Base-by-base conservation (phyloP, 1,284 basidiomycete genomes). In the Moesziomyces globuligerus region DNA sequence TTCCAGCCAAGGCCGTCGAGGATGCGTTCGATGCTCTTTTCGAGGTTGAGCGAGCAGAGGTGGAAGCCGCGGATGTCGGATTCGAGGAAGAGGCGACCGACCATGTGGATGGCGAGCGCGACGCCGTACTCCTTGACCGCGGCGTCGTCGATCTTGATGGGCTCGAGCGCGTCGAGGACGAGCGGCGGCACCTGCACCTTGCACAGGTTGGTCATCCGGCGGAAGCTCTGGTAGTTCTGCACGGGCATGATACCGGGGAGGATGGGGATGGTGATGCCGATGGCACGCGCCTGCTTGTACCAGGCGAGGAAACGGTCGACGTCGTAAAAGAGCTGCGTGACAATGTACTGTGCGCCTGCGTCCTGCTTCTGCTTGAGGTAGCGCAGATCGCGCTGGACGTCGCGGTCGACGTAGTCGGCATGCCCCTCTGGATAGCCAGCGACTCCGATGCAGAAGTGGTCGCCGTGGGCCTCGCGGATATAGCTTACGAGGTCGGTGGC, bases 201-300 rank as follows among this genome's bases (percentile, higher is more conserved):
- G 74, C 91, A 93, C 23, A 98, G 86, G 79, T 94, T 95, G 37
- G 91, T 91, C 70, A 98, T 86, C 50, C 96, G 90, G 47, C 90
- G 86, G 84, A 98, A 98, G 1, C 94, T 94, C 20, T 90, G 88
- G 80, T 94, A 97, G 39, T 92, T 97, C 81, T 98, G 96, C 58
- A 99, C 92, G 0, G 96, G 96, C 94, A 98, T 98, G 64, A 98
- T 89, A 6, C 94, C 93, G 3, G 96, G 94, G 53, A 98, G 90
- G 74, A 98, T 90, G 1, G 95, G 94, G 13, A 94, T 88, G 1
- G 85, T 88, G 79, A 99, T 94, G 28, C 94, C 95, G 91, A 74
- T 52, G 13, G 53, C 43, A 18, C 76, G 49, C 38, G 76, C 79
- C 7, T 50, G 52, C 9, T 54, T 48, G 50, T 74, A 67, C 69